Conservation (phyloP, 2,329 filamentous ascomycete species). For the Trichothecium roseum region DNA sequence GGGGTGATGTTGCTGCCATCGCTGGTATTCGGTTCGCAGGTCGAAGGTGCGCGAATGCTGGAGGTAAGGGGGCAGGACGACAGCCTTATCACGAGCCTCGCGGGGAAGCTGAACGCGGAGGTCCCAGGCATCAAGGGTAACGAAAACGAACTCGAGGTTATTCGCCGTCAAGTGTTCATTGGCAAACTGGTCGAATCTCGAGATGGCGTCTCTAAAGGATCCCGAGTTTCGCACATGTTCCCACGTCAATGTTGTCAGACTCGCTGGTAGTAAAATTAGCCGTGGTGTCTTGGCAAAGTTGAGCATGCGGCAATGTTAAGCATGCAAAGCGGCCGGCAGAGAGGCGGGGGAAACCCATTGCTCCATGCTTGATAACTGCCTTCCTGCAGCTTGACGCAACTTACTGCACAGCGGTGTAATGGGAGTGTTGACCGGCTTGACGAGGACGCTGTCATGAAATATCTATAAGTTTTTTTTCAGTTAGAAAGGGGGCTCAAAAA, state of each 20-base stretch:
- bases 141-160: constrained; percentile 94
- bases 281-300: background rate
- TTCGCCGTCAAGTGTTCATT: constrained; percentile 83
- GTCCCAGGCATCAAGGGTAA: constrained; percentile 97
- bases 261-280: constrained; percentile 47
- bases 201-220: constrained; percentile 93
- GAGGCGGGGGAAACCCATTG: background rate
- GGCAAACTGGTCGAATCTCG: constrained; percentile 88
- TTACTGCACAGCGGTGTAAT: constrained; percentile 98
- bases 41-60: constrained; percentile 98
- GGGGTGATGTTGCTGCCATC: constrained; percentile 97
- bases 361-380: too few relatives aligned
- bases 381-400: constrained; percentile 26
- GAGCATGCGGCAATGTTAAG: background rate
- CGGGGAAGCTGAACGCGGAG: constrained; percentile 93
- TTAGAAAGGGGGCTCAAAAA: constrained; percentile 5
- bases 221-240: constrained; percentile 97
- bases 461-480: constrained; percentile 48
- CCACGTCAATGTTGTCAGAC: constrained; percentile 95
- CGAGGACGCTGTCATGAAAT: constrained; percentile 88
- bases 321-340: background rate
- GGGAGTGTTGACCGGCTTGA: constrained; percentile 96
- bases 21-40: constrained; percentile 91
- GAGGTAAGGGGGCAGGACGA: constrained; percentile 90
- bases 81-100: constrained; percentile 95